phyloP scores from a whole-genome alignment of 495 filamentous ascomycete species.

The Podospora pseudopauciseta region DNA sequence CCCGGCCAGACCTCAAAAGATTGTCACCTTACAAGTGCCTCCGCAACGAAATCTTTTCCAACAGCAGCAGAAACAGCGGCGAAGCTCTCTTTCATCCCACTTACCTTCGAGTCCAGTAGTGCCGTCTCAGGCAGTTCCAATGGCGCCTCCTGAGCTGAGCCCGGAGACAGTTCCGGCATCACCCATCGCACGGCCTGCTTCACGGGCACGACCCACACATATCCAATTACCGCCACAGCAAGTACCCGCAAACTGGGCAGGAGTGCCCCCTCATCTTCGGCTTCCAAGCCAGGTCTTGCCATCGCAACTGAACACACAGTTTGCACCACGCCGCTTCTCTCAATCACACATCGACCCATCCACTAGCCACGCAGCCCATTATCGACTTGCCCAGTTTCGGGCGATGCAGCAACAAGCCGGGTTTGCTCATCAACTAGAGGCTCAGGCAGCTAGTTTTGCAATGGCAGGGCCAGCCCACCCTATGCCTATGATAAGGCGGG shows the following conservation, averaged over 20 bases:
- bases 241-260: not conserved
- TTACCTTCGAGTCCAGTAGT: not conserved
- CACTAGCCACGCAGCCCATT: not conserved
- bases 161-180: not conserved
- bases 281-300: constrained; percentile 4
- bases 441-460: not conserved
- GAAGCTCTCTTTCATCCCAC: not conserved
- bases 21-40: not conserved
- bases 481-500: not conserved
- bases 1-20: not conserved
- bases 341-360: not conserved
- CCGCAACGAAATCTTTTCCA: not conserved
- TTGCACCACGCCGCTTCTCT: not conserved
- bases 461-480: not conserved
- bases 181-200: not conserved
- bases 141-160: not conserved
- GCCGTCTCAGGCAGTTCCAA: not conserved
- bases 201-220: not conserved
- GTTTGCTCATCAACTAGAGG: not conserved
- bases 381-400: not conserved
- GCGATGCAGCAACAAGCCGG: not conserved
- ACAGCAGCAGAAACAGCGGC: not conserved
- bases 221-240: not conserved
- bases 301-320: not conserved
- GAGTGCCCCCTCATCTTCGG: not conserved